These are phyloP conservation scores for Beauveria asiatica DNA, from an alignment of 2,329 filamentous ascomycete species.

Conservation along the genomic window DNA sequence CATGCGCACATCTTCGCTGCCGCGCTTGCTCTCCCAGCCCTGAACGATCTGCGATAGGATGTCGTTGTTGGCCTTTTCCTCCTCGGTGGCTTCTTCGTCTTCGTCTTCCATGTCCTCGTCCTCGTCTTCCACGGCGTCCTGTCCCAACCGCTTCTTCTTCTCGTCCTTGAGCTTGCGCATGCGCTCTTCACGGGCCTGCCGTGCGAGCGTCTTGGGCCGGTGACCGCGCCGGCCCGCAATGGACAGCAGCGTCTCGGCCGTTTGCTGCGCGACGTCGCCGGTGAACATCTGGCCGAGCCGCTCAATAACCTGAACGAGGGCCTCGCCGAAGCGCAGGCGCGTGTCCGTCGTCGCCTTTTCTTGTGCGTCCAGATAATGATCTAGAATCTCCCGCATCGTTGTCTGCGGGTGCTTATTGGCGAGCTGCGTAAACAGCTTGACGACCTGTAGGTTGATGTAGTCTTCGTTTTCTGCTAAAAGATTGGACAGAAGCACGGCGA, in stretches of 20 bases:
- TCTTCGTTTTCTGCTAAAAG: slow-evolving; percentile 60
- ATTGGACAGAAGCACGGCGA: slow-evolving; percentile 54
- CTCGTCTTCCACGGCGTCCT: slow-evolving; percentile 29
- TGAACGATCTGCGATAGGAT: slow-evolving; percentile 50
- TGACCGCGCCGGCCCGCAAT: slow-evolving; percentile 56
- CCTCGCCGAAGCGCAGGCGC: slow-evolving; percentile 61
- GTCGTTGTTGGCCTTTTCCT: slow-evolving; percentile 38
- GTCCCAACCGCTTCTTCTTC: slow-evolving; percentile 22
- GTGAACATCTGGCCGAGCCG: slow-evolving; percentile 47
- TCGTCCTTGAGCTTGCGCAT: slow-evolving; percentile 38
- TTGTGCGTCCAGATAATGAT: slow-evolving; percentile 56
- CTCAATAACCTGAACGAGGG: slow-evolving; percentile 55
- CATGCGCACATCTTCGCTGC: slow-evolving; percentile 61
- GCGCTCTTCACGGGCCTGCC: slow-evolving; percentile 43
- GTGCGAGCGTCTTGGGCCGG: slow-evolving; percentile 49
- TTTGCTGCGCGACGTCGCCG: slow-evolving; percentile 41
- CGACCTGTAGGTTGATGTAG: slow-evolving; percentile 61
- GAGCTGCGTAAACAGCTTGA: slow-evolving; percentile 56
- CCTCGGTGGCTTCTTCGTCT: slow-evolving; percentile 37
- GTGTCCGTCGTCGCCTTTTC: slow-evolving; percentile 53
- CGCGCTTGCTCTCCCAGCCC: slow-evolving; percentile 59
- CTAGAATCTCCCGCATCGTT: slow-evolving; percentile 53
- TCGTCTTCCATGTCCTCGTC: slow-evolving; percentile 32
- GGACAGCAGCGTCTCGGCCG: slow-evolving; percentile 51
- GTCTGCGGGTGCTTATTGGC: slow-evolving; percentile 54